A percentile compares a stretch with the other conserved stretches of the same genome.
These are phyloP conservation scores for Globisporangium acanthophoron DNA, from an alignment of 352 stramenopile species.

Conservation along the genomic window DNA sequence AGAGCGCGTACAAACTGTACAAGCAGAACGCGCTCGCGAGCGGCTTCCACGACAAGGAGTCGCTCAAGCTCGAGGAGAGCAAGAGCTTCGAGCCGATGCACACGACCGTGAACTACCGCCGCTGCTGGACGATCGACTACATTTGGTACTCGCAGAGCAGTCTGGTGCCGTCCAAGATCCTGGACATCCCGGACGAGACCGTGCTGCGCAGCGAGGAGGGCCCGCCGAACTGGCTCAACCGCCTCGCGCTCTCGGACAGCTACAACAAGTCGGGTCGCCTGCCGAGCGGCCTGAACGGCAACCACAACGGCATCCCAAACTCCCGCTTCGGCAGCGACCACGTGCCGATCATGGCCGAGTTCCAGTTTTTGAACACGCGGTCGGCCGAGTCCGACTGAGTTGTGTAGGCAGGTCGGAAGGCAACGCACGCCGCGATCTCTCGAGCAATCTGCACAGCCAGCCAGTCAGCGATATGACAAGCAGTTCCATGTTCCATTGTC, in stretches of 20 bases:
- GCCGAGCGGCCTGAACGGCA: conserved; percentile 58
- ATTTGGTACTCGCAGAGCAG: conserved; percentile 80
- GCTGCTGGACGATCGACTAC: conserved; percentile 88
- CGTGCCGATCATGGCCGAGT: conserved; percentile 82
- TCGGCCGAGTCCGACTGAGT: conserved; percentile 8
- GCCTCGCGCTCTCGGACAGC: conserved; percentile 60
- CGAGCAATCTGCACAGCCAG: background rate
- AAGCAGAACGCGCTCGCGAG: conserved; percentile 38
- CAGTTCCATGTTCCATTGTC: too few species aligned
- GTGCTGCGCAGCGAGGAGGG: conserved; percentile 67
- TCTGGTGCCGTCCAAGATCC: conserved; percentile 50
- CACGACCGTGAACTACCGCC: conserved; percentile 82
- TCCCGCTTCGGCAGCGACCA: conserved; percentile 82
- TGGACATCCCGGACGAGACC: conserved; percentile 72
- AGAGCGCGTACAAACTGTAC: conserved; percentile 71
- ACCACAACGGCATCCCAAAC: conserved; percentile 88
- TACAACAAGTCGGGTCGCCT: conserved; percentile 59
- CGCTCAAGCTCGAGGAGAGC: conserved; percentile 23
- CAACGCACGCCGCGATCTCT: background rate
- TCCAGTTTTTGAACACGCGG: conserved; percentile 55
- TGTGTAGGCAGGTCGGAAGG: background rate
- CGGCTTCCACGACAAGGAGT: conserved; percentile 18
- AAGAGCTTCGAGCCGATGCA: conserved; percentile 72
- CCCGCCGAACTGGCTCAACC: conserved; percentile 73
- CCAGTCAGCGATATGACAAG: too few species aligned